Conservation (phyloP, 1,139 yeast species). For the Pichia sp. region DNA sequence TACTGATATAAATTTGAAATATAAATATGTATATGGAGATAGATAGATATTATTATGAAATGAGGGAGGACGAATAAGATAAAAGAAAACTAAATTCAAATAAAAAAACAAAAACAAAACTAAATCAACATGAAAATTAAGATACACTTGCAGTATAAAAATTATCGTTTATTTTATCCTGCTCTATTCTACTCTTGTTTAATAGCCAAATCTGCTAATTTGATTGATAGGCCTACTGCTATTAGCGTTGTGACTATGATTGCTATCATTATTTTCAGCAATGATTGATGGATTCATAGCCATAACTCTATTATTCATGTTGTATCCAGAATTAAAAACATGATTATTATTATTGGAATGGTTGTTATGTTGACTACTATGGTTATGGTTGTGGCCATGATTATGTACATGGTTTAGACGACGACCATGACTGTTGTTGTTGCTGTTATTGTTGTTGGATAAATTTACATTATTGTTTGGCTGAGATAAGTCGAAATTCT, state of each 20-base stretch:
- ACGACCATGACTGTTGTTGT: constrained; percentile 2
- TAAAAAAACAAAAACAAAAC: constrained; percentile 1
- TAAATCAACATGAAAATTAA: constrained; percentile 8
- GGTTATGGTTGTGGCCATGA: neutral
- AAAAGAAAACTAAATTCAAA: neutral
- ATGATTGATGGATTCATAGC: constrained; percentile 4
- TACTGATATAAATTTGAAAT: neutral
- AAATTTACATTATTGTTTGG: neutral
- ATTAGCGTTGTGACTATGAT: neutral
- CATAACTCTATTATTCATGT: constrained; percentile 2
- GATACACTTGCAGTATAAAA: constrained; percentile 14
- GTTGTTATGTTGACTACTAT: constrained; percentile 2
- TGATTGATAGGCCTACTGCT: constrained; percentile 1
- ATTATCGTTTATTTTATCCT: neutral
- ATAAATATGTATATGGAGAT: neutral
- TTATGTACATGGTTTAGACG: constrained; percentile 1
- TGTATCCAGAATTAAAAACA: constrained; percentile 4
- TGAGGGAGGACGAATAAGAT: neutral
- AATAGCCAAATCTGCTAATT: constrained; percentile 9
- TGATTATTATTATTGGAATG: constrained; percentile 2
- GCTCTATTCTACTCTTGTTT: constrained; percentile 10
- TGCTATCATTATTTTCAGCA: constrained; percentile 1
- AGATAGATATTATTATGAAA: neutral
- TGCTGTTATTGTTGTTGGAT: constrained; percentile 1
- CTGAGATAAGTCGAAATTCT: neutral